These are phyloP conservation scores for Aquilaria agallochum DNA, from an alignment of 441 rosid genomes.

Conservation along the genomic window DNA sequence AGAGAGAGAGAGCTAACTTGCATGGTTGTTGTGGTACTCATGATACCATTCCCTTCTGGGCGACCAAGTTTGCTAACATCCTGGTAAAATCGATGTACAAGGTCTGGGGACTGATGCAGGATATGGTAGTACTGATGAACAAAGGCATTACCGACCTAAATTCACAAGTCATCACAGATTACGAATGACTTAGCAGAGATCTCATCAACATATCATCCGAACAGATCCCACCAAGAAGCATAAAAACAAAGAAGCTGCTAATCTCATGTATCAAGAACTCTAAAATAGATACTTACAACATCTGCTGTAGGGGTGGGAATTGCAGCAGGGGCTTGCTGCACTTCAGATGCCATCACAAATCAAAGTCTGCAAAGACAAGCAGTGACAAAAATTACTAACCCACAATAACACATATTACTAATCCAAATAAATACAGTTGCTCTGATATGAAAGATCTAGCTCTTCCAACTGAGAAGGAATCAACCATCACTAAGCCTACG, in stretches of 20 bases:
- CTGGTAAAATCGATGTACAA: slow-evolving; percentile 75
- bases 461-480: neutral
- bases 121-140: slow-evolving; percentile 81
- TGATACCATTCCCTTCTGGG: slow-evolving; percentile 48
- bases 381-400: slow-evolving; percentile 3
- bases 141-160: slow-evolving; percentile 78
- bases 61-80: slow-evolving; percentile 82
- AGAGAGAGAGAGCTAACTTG: slow-evolving; percentile 35
- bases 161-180: neutral
- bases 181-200: no score
- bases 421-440: neutral
- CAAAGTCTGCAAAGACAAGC: slow-evolving; percentile 15
- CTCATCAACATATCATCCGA: slow-evolving; percentile 2
- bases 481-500: neutral
- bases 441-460: neutral
- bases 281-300: slow-evolving; percentile 38
- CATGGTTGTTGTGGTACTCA: slow-evolving; percentile 62
- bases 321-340: slow-evolving; percentile 26
- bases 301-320: slow-evolving; percentile 32
- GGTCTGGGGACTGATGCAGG: slow-evolving; percentile 61
- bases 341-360: slow-evolving; percentile 44
- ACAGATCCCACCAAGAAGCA: neutral
- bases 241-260: neutral
- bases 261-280: neutral
- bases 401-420: neutral